Base-by-base conservation (phyloP, 2,329 filamentous ascomycete genomes). In the Claviceps maximensis region DNA sequence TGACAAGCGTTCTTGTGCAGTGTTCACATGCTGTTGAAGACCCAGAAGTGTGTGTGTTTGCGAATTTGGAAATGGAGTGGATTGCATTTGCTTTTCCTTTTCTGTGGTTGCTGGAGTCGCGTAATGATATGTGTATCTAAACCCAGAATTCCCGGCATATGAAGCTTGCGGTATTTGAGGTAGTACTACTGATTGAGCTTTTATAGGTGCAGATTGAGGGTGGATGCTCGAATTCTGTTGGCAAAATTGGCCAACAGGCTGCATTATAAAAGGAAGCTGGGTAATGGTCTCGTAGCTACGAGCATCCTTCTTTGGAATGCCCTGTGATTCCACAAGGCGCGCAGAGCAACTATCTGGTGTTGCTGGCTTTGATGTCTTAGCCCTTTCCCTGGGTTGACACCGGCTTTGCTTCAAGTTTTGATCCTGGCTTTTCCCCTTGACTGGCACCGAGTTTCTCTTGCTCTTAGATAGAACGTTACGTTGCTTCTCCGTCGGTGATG, bases 1-100 rank as follows among this genome's bases (percentile, higher is more conserved):
- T 2, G 61, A 57, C 19, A 68, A 49, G n/a, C 57, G 54, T 10
- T 55, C 53, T 54, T 61, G 59, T 47, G 61, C 62, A 2, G 53
- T 49, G 25, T 67, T 61, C 17, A 68, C 59, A 3, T 58, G 33
- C 23, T 47, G 56, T 52, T 68, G 65, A 13, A 68, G 57, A 8
- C 51, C 50, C 29, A 61, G 58, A 19, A 68, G 44, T 4, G 64
- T 42, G 7, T 51, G 33, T 13, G 41, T 5, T 21, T 48, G 3
- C 13, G 42, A 17, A 9, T 7, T n/a, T 45, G 40, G 29, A 27
- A 45, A 27, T n/a, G n/a, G 15, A 15, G n/a, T 6, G 15, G 36
- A 29, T 5, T 7, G 33, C 6, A 6, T 36, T 19, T 29, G 29
- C 17, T 49, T 29, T 19, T 31, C 36, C 4, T 42, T 23, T 38